Conservation (phyloP, 1,284 basidiomycete genomes). For the Hymenochaete sp. region DNA sequence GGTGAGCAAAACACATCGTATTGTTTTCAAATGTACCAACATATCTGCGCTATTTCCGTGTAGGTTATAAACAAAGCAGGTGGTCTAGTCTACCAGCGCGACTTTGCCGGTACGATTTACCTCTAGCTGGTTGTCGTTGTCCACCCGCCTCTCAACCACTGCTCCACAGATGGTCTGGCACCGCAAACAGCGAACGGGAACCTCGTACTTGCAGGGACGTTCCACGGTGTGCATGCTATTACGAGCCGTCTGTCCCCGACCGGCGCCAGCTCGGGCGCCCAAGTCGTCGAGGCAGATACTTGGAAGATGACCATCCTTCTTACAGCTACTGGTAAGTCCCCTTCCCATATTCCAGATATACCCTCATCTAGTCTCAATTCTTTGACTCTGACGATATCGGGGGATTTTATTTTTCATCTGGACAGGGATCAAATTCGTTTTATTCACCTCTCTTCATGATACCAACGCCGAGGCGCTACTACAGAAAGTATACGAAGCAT, state of each 20-base stretch:
- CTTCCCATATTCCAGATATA: slow-evolving; percentile 5
- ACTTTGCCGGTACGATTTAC: slow-evolving; percentile 66
- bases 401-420: too few species aligned
- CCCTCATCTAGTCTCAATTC: neutral
- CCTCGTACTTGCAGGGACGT: slow-evolving; percentile 91
- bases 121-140: neutral
- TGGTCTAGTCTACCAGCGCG: slow-evolving; percentile 89
- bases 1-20: slow-evolving; percentile 34
- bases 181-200: slow-evolving; percentile 93
- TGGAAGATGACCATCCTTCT: slow-evolving; percentile 87
- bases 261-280: slow-evolving; percentile 76
- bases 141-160: slow-evolving; percentile 17
- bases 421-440: slow-evolving; percentile 93
- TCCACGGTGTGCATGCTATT: slow-evolving; percentile 98
- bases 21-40: slow-evolving; percentile 17
- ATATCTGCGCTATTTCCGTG: slow-evolving; percentile 14
- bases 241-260: slow-evolving; percentile 86
- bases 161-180: slow-evolving; percentile 68
- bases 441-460: slow-evolving; percentile 77
- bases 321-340: slow-evolving; percentile 82
- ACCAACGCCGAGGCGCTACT: slow-evolving; percentile 63
- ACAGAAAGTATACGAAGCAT: slow-evolving; percentile 83
- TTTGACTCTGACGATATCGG: too few species aligned
- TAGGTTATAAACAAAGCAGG: slow-evolving; percentile 99
- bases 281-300: slow-evolving; percentile 89